Base-by-base conservation (phyloP, 495 filamentous ascomycete species). In the Symbiotaphrina buchneri region DNA sequence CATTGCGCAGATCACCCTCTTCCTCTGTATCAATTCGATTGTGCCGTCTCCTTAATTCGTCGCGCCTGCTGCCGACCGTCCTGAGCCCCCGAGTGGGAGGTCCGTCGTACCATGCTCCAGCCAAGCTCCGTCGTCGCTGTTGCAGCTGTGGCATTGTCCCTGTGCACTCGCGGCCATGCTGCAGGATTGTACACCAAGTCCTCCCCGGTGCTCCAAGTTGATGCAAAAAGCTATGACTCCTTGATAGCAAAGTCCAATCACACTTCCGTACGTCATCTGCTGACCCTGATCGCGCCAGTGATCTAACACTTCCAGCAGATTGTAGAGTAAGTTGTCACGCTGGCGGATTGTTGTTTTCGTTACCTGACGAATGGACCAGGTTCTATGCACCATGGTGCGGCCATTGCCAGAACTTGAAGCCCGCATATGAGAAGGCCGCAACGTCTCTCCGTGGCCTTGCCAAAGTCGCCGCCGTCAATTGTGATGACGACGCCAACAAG, bases 371-470 rank as follows among this genome's bases (percentile, higher is more conserved):
- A 25, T 29, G 1, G 10, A 1, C 57, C 48, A 83, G 83, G 52
- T 94, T 92, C 59, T 94, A 91, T 43, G 79, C 79, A 5, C 82
- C 79, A 21, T 92, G 78, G 90, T 94, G 87, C 41, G 87, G 87
- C 15, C 90, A 97, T 48, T 97, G 87, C 55, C 59, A 92, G 48
- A 93, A 74, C 51, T 71, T 99, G 39, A 82, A 93, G 51, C 87
- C 87, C 0, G 78, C 81, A 32, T 99, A 81, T 53, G 87, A 94
- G 44, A 91, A 93, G 51, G 83, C 73, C 2, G 90, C 87, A 23
- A 77, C 76, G 46, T 76, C 68, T 39, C 71, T 99, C 28, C 68
- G 75, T 11, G 90, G 87, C 5, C 56, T 99, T 18, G 87, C 81
- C 33, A 87, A 92, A 43, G 85, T 95, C 18, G 90, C 77, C 8